Conservation (phyloP, 2,329 filamentous ascomycete genomes). For the Cytospora schulzeri region DNA sequence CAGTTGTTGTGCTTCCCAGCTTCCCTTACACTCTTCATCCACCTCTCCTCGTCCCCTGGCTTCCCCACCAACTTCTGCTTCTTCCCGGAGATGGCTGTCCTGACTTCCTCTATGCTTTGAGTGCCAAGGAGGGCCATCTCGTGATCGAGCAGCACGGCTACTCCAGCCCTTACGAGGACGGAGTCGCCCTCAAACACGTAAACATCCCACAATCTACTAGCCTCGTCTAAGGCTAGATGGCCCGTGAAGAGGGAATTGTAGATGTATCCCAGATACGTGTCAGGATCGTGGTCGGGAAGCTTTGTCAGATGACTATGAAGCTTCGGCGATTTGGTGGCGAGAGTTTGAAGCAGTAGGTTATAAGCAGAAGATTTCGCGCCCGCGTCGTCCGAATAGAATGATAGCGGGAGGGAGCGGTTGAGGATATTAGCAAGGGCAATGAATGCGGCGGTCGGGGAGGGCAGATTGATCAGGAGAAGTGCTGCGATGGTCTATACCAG, state of each 20-base stretch:
- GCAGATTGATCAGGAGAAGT: constrained; percentile 71
- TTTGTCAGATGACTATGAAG: constrained; percentile 67
- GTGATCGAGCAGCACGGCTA: constrained; percentile 62
- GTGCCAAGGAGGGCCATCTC: constrained; percentile 56
- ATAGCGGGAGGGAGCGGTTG: constrained; percentile 73
- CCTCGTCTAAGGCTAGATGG: constrained; percentile 68
- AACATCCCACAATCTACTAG: constrained; percentile 76
- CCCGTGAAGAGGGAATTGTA: constrained; percentile 67
- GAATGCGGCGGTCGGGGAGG: constrained; percentile 65
- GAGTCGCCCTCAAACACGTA: constrained; percentile 81
- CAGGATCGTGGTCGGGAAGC: constrained; percentile 48
- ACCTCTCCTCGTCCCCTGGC: constrained; percentile 51
- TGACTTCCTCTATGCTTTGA: constrained; percentile 48
- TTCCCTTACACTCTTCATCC: constrained; percentile 45
- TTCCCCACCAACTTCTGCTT: constrained; percentile 43
- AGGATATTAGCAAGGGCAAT: constrained; percentile 74
- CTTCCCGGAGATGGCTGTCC: constrained; percentile 39
- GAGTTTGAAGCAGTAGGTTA: constrained; percentile 67
- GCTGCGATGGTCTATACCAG: constrained; percentile 66
- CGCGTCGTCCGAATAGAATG: constrained; percentile 71
- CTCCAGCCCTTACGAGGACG: constrained; percentile 69
- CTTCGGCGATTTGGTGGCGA: constrained; percentile 64
- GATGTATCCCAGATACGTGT: constrained; percentile 60
- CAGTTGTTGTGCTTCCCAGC: constrained; percentile 39
- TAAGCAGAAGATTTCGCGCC: constrained; percentile 71